Evolutionary conservation across 2,329 filamentous ascomycete species (phyloP), one percentile per base, ranked within the genome.

Genomic region (Penicillium hordei): DNA sequence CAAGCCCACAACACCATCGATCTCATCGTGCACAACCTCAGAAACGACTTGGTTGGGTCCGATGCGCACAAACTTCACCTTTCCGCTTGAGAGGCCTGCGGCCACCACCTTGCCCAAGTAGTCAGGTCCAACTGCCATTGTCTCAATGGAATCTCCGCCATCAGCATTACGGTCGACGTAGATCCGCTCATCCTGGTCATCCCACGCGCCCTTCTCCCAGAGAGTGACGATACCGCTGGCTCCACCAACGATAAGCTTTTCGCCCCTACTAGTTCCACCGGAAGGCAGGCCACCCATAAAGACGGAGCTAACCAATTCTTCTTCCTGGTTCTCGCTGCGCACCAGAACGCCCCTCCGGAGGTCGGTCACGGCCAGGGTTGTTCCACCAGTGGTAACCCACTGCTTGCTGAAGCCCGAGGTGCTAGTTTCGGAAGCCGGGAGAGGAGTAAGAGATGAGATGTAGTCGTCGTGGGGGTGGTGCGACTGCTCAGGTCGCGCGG

Each of bases 141-240:
- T 83, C 69, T 97, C 93, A 42, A 97, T 78, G 59, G 89, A 91
- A 73, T 95, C 92, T 44, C 85, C 90, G 9, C 86, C 88, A 19
- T 81, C 83, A 10, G 80, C 76, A 23, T 77, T 78, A 29, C 78
- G 75, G 64, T 91, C 87, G 9, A 97, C 86, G 48, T 89, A 86
- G 67, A 97, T 89, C 52, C 92, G 85, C 76, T 96, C 92, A 66
- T 95, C 90, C 72, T 96, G 91, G 72, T 97, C 93, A 69, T 96
- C 93, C 93, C 94, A 97, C 0, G 90, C 86, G 1, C 93, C 93
- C 65, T 89, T 89, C 74, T 99, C 93, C 93, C 94, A 99, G 7
- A 97, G 78, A 5, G 93, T 97, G 61, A 97, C 74, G 1, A 97
- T 86, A 3, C 94, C 94, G 42, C 85, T 88, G 19, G 86, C 88